These are phyloP conservation scores for Gaertneriomyces semiglobifer DNA, from an alignment of 192 early-diverging fungal species.

Conservation along the genomic window DNA sequence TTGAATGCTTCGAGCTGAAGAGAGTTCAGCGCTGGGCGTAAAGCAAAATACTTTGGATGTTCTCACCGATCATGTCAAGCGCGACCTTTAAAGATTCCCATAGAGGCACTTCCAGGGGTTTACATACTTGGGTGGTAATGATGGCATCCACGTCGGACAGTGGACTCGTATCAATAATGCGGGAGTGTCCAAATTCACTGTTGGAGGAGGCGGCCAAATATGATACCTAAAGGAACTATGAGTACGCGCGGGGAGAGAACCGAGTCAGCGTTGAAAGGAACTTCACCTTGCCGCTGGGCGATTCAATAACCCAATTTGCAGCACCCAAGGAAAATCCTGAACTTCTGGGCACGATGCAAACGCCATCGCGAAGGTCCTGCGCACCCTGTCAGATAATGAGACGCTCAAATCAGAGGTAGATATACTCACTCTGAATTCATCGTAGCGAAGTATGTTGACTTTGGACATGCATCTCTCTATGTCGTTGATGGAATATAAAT, in stretches of 20 bases:
- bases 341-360: slow-evolving; percentile 13
- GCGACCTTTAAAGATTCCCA: too few species aligned
- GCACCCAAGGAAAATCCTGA: slow-evolving; percentile 30
- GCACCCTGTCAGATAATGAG: not conserved
- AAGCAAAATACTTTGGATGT: too few species aligned
- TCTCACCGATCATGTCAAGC: too few species aligned
- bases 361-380: slow-evolving; percentile 10
- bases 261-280: too few species aligned
- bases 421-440: slow-evolving; percentile 48
- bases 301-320: slow-evolving; percentile 28
- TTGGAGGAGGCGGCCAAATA: slow-evolving; percentile 25
- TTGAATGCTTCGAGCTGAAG: slow-evolving; percentile 43
- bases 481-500: slow-evolving; percentile 56
- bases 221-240: not conserved
- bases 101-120: not conserved
- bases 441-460: slow-evolving; percentile 56
- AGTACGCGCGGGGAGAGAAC: not conserved
- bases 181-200: slow-evolving; percentile 24
- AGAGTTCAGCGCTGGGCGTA: slow-evolving; percentile 4
- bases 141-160: slow-evolving; percentile 16
- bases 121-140: slow-evolving; percentile 16
- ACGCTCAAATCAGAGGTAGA: not conserved
- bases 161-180: slow-evolving; percentile 13
- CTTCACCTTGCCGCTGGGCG: slow-evolving; percentile 19
- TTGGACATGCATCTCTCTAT: slow-evolving; percentile 58